Evolutionary conservation across 148 eudicot species (phyloP).

Genomic region (Vaccinium darrowii): DNA sequence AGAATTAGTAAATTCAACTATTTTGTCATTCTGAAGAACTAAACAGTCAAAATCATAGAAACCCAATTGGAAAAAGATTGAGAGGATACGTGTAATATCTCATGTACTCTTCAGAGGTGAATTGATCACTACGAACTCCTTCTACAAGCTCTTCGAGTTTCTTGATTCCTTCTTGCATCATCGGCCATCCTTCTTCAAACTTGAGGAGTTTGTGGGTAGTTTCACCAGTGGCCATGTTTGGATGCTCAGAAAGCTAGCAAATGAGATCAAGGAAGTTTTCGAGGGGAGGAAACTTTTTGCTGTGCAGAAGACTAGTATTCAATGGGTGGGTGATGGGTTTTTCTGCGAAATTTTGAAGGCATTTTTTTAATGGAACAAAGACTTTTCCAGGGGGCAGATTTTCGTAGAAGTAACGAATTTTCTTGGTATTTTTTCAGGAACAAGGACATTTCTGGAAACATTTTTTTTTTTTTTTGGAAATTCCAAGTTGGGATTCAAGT

Average conservation of each 20-base stretch:
- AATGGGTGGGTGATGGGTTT: too few relatives aligned
- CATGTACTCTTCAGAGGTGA: slow-evolving; percentile 12
- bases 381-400: too few relatives aligned
- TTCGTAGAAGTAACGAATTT: too few relatives aligned
- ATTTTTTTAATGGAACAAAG: too few relatives aligned
- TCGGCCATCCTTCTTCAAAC: slow-evolving; percentile 11
- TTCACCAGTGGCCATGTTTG: background rate
- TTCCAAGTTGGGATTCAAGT: background rate
- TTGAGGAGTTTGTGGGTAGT: background rate
- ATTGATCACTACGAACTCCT: slow-evolving; percentile 1
- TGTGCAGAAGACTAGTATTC: too few relatives aligned
- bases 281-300: too few relatives aligned
- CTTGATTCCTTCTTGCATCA: slow-evolving; percentile 3
- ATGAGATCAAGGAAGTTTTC: too few relatives aligned
- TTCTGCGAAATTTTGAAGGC: too few relatives aligned
- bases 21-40: background rate
- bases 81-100: slow-evolving; percentile 13
- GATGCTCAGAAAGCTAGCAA: background rate
- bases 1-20: background rate
- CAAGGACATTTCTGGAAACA: too few relatives aligned
- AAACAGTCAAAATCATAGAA: background rate
- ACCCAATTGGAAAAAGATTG: background rate
- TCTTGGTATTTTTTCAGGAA: too few relatives aligned
- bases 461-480: background rate
- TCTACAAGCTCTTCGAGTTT: background rate